Base-by-base conservation (phyloP, 2,329 filamentous ascomycete genomes). In the Lachnellula subtilissima region DNA sequence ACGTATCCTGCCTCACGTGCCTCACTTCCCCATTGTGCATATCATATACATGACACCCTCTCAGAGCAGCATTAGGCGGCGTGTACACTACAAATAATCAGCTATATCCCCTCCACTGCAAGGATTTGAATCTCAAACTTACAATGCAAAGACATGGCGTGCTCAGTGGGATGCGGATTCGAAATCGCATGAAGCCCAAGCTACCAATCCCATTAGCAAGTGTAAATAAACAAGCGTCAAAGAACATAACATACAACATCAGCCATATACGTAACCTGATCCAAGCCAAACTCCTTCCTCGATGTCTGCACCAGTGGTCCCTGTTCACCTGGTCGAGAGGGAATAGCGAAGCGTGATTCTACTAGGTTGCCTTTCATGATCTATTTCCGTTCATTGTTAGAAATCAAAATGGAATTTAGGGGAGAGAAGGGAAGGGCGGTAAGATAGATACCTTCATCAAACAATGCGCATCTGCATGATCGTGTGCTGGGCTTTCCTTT, bases 231-330 rank as follows among this genome's bases (percentile, higher is more conserved):
- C n/a, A 37, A 17, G 23, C 25, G 12, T 8, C 3, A 35, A 23
- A 14, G 19, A 48, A 32, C 17, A 32, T 39, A 15, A 57, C 57
- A 43, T 46, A 66, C 63, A 48, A 89, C 82, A 71, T 97, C 92
- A 45, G 89, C 88, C 85, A 97, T 96, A 72, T 97, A 97, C 14
- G 91, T 86, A 22, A 96, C 91, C 59, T 87, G 78, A 61, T 94
- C 87, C 67, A 85, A 77, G 47, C 77, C 75, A 67, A 91, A 88
- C 42, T 78, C 80, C 50, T 82, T 87, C 64, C 89, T 81, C 3
- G 59, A 55, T n/a, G 64, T 60, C 36, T 65, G 25, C 15, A 55
- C 28, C 19, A 67, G 48, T 1, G 60, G 55, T 9, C 54, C 58
- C 5, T 59, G 46, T 5, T 23, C 45, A 3, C 53, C 59, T 4